Evolutionary conservation across 208 protist genomes (phyloP).

Genomic region (Trypanosoma theileri): DNA sequence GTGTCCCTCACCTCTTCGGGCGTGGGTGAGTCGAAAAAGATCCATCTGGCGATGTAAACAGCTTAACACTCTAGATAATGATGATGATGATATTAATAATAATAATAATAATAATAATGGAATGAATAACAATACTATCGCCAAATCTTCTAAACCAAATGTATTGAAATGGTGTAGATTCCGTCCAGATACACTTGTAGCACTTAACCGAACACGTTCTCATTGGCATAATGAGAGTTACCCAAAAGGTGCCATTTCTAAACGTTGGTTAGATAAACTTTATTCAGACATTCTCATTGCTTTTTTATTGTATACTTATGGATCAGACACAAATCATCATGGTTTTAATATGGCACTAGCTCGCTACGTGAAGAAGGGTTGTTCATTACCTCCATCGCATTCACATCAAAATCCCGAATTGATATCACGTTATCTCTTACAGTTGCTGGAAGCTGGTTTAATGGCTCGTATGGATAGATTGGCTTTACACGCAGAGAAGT

Average conservation of each 20-base stretch:
- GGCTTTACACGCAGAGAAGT: slow-evolving; percentile 2
- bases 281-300: slow-evolving; percentile 8
- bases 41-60: too few relatives aligned
- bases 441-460: slow-evolving; percentile 3
- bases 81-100: neutral
- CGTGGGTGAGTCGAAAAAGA: neutral
- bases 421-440: neutral
- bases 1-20: slow-evolving; percentile 1
- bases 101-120: too few relatives aligned
- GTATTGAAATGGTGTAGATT: slow-evolving; percentile 13
- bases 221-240: slow-evolving; percentile 1
- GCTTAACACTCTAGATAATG: too few relatives aligned
- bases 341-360: neutral
- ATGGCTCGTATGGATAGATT: slow-evolving; percentile 11
- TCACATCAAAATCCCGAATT: neutral
- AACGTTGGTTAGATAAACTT: neutral
- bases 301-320: slow-evolving; percentile 8
- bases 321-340: neutral
- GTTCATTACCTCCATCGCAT: neutral
- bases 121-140: neutral
- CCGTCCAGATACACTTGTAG: slow-evolving; percentile 3
- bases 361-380: slow-evolving; percentile 2
- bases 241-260: neutral
- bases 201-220: slow-evolving; percentile 15
- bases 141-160: neutral